Evolutionary conservation across 2,329 filamentous ascomycete species (phyloP).

Genomic region (Hymenoscyphus albidus): DNA sequence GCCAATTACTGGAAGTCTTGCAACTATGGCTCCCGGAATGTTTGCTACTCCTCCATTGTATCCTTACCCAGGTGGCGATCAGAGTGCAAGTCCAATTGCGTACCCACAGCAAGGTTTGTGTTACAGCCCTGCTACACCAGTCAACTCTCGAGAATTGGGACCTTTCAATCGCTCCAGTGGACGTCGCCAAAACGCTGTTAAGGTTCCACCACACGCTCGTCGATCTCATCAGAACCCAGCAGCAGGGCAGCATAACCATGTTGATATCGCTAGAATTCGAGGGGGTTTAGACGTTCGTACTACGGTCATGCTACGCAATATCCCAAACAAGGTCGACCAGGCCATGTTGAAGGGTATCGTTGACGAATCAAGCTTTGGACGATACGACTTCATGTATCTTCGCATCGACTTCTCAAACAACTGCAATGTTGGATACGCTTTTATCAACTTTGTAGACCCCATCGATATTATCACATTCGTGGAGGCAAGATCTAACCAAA

Average conservation of each 20-base stretch:
- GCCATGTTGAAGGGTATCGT: conserved; percentile 73
- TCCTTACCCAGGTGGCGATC: conserved; percentile 6
- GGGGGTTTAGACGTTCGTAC: conserved; percentile 70
- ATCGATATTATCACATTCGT: conserved; percentile 75
- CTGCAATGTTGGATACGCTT: conserved; percentile 93
- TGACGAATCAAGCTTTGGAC: conserved; percentile 72
- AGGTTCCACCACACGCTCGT: conserved; percentile 35
- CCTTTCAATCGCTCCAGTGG: conserved; percentile 19
- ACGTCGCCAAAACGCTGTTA: conserved; percentile 39
- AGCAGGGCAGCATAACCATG: conserved; percentile 56
- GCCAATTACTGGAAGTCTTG: background rate
- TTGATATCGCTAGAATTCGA: conserved; percentile 57
- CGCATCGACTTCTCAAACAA: conserved; percentile 84
- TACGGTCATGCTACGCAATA: conserved; percentile 90
- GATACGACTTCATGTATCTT: conserved; percentile 93
- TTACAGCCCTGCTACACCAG: conserved; percentile 12
- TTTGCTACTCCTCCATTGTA: conserved; percentile 7
- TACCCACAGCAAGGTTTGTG: conserved; percentile 5
- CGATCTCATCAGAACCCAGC: conserved; percentile 39
- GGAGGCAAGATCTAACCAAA: conserved; percentile 63
- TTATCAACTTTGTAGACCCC: conserved; percentile 87
- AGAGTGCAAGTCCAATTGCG: conserved; percentile 2
- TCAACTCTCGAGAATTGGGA: conserved; percentile 11
- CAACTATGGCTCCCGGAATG: conserved; percentile 1
- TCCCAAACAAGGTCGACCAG: conserved; percentile 85